A percentile compares a stretch with the other conserved stretches of the same genome.
Evolutionary conservation across 345 rosid species (phyloP).

Genomic region (Euphorbia lathyris): DNA sequence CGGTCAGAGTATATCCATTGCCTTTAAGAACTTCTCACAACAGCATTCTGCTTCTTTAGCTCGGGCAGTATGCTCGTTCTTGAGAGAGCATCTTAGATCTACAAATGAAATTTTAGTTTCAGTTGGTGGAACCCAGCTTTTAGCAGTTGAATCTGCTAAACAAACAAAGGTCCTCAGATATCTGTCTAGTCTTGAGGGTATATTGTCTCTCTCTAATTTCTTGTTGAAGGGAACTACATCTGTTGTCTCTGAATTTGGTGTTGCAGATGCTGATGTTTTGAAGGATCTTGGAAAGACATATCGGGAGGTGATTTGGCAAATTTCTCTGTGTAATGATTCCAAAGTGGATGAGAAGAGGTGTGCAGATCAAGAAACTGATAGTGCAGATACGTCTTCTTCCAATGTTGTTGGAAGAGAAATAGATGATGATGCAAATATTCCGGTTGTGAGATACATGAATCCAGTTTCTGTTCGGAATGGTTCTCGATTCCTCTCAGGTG

Average conservation of each 20-base stretch:
- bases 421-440: slow-evolving; percentile 67
- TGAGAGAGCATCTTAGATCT: slow-evolving; percentile 67
- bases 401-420: slow-evolving; percentile 75
- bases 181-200: slow-evolving; percentile 78
- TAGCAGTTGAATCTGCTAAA: slow-evolving; percentile 45
- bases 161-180: slow-evolving; percentile 59
- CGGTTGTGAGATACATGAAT: slow-evolving; percentile 70
- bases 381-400: slow-evolving; percentile 52
- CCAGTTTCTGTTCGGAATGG: slow-evolving; percentile 71
- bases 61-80: slow-evolving; percentile 70
- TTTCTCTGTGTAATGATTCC: slow-evolving; percentile 65
- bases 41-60: slow-evolving; percentile 87
- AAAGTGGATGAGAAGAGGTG: slow-evolving; percentile 62
- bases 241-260: slow-evolving; percentile 74
- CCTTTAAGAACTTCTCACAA: slow-evolving; percentile 90
- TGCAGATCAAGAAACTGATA: slow-evolving; percentile 57
- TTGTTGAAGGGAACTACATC: slow-evolving; percentile 74
- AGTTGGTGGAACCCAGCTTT: slow-evolving; percentile 59
- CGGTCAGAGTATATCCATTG: slow-evolving; percentile 78
- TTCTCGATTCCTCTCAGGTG: slow-evolving; percentile 74
- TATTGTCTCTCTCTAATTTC: slow-evolving; percentile 69
- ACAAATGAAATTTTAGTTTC: slow-evolving; percentile 54
- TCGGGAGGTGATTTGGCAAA: slow-evolving; percentile 80
- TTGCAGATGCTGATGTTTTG: slow-evolving; percentile 87
- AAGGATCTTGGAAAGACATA: slow-evolving; percentile 78